These are phyloP conservation scores for Naganishia liquefaciens DNA, from an alignment of 1,284 basidiomycete species.

Conservation along the genomic window DNA sequence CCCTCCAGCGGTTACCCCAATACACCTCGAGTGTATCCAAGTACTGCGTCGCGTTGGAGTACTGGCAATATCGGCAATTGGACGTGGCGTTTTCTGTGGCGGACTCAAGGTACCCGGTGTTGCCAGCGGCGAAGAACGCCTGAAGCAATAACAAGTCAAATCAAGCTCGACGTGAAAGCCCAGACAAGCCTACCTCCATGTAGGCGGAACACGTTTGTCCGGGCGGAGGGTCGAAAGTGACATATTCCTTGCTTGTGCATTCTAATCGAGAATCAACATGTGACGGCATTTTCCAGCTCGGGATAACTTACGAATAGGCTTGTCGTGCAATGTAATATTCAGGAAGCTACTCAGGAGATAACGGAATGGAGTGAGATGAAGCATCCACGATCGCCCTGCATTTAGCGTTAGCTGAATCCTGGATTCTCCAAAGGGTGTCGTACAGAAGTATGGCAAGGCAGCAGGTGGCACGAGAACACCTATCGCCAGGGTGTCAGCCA, in stretches of 20 bases:
- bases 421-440: no score
- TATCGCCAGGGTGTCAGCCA: background rate
- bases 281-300: background rate
- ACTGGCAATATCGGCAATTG: conserved; percentile 54
- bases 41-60: conserved; percentile 53
- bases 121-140: conserved; percentile 20
- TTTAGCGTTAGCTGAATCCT: background rate
- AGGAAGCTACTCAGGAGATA: conserved; percentile 24
- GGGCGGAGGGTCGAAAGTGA: conserved; percentile 48
- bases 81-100: conserved; percentile 52
- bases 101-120: conserved; percentile 48
- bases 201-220: conserved; percentile 55
- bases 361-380: conserved; percentile 26
- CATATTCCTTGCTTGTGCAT: conserved; percentile 52
- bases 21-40: conserved; percentile 29
- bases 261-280: conserved; percentile 8
- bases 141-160: background rate
- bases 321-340: conserved; percentile 20
- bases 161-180: background rate
- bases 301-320: conserved; percentile 25
- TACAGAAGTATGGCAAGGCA: conserved; percentile 26
- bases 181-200: conserved; percentile 46
- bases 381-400: conserved; percentile 29
- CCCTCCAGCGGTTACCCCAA: conserved; percentile 69
- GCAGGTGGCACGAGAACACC: conserved; percentile 20